Percentiles rank a stretch among this genome's conserved stretches.
These are phyloP conservation scores for Penicillium paneum DNA, from an alignment of 2,329 filamentous ascomycete genomes.

Conservation along the genomic window DNA sequence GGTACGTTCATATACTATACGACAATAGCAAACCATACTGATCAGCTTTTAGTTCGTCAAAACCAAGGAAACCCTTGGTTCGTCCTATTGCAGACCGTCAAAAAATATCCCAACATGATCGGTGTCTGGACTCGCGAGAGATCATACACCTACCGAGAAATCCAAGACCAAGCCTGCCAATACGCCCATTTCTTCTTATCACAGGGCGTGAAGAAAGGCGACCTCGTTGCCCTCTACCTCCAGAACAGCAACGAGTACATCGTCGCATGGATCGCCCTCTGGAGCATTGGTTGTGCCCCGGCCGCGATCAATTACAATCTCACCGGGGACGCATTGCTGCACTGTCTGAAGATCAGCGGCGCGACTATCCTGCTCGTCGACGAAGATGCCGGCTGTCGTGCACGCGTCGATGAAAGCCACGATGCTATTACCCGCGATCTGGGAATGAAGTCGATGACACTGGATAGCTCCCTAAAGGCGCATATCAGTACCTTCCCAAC, in stretches of 20 bases:
- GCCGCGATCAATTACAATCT: constrained; percentile 71
- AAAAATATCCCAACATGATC: constrained; percentile 51
- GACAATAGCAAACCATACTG: neutral
- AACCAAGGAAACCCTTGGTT: constrained; percentile 63
- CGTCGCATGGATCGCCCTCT: constrained; percentile 62
- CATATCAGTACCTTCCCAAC: constrained; percentile 50
- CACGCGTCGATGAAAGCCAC: constrained; percentile 54
- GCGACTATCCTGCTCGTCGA: constrained; percentile 60
- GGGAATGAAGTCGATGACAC: constrained; percentile 55
- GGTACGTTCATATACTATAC: constrained; percentile 36
- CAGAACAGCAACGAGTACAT: constrained; percentile 66
- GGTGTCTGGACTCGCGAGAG: constrained; percentile 66
- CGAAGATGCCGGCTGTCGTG: constrained; percentile 52
- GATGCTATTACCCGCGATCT: constrained; percentile 52
- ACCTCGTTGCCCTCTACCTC: constrained; percentile 65
- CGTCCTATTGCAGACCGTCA: constrained; percentile 58
- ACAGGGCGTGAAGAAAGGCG: constrained; percentile 56
- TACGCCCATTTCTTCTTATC: constrained; percentile 62
- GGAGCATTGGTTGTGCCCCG: constrained; percentile 65
- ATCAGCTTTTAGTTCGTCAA: constrained; percentile 42
- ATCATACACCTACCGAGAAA: constrained; percentile 58
- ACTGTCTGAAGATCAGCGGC: constrained; percentile 60
- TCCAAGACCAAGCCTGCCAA: constrained; percentile 56
- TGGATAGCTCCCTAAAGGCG: constrained; percentile 50
- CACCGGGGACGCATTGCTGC: constrained; percentile 59